Evolutionary conservation across 2,329 filamentous ascomycete genomes (phyloP).

Genomic region (Neofusicoccum parvum): DNA sequence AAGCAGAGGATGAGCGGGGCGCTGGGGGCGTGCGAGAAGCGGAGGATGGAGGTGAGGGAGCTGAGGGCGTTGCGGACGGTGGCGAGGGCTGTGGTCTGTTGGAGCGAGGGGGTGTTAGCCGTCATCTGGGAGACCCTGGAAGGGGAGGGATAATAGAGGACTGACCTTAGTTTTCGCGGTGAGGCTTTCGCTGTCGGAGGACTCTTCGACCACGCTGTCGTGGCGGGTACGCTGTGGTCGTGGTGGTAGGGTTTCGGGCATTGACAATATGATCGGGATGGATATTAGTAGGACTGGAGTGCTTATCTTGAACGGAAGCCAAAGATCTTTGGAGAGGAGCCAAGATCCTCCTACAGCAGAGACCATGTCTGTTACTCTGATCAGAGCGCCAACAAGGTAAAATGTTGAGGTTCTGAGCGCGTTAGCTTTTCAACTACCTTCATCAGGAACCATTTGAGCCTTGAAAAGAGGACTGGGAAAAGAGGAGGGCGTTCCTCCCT

Average conservation of each 20-base stretch:
- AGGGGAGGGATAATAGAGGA: not conserved
- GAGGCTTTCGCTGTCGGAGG: not conserved
- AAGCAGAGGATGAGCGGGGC: slow-evolving; percentile 1
- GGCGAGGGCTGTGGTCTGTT: not conserved
- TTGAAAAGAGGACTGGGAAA: no score
- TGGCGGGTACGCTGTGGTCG: not conserved
- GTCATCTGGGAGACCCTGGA: not conserved
- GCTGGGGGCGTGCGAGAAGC: not conserved
- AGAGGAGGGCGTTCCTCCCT: no score
- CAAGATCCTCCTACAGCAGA: not conserved
- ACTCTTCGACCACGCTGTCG: not conserved
- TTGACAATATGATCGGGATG: not conserved
- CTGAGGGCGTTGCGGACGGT: not conserved
- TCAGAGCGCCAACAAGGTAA: slow-evolving; percentile 11
- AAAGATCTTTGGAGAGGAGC: slow-evolving; percentile 3
- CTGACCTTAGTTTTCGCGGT: not conserved
- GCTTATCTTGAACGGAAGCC: slow-evolving; percentile 18
- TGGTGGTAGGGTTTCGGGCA: not conserved
- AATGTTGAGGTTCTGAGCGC: not conserved
- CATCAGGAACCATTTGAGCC: no score
- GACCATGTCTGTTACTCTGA: slow-evolving; percentile 15
- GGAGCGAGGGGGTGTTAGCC: no score
- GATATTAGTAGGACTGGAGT: slow-evolving; percentile 7
- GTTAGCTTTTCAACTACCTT: no score
- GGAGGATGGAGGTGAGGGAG: not conserved